Evolutionary conservation across 139 green algal genomes (phyloP), one percentile per base, ranked within the genome.

Genomic region (Chlorella vulgaris): DNA sequence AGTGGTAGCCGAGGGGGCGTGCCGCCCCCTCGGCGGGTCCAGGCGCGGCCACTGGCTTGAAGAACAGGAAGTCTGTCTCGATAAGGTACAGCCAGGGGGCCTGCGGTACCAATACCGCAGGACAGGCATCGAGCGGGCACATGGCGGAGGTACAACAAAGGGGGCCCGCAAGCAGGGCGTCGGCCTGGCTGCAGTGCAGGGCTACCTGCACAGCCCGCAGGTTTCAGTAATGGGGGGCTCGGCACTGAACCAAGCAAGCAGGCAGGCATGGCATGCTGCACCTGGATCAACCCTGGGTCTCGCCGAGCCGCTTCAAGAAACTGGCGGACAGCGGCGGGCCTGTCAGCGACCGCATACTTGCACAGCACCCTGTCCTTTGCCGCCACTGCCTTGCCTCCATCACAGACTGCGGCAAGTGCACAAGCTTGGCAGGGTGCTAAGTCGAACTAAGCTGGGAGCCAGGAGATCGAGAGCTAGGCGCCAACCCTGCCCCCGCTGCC

Each of bases 11-110:
- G n/a, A 85, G 68, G 51, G 88, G 80, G 13, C 65, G 69, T 7
- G 76, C 69, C 0, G 50, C 47, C n/a, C 36, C 65, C 43, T 77
- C 69, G n/a, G 91, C 84, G 22, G 86, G 74, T 0, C 39, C 35
- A 1, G 84, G 88, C n/a, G 81, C 58, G 22, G 43, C 28, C n/a
- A 94, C 36, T 0, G 93, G 92, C 58, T 89, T 87, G 76, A 94
- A 86, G 84, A 89, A 96, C 31, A 94, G 89, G 53, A 96, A 97
- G 74, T 97, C 94, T 63, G 82, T 91, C 81, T 97, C 94, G 21
- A 94, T 86, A 85, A 97, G 88, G 53, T 94, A 88, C 42, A 97
- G 38, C 94, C 94, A 97, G 0, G 91, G 89, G 0, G 88, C 94
- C 81, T 95, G n/a, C n/a, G n/a, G 80, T 51, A 74, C 2, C 15